Base-by-base conservation (phyloP, 2,329 filamentous ascomycete genomes). In the Didymella glomerata region DNA sequence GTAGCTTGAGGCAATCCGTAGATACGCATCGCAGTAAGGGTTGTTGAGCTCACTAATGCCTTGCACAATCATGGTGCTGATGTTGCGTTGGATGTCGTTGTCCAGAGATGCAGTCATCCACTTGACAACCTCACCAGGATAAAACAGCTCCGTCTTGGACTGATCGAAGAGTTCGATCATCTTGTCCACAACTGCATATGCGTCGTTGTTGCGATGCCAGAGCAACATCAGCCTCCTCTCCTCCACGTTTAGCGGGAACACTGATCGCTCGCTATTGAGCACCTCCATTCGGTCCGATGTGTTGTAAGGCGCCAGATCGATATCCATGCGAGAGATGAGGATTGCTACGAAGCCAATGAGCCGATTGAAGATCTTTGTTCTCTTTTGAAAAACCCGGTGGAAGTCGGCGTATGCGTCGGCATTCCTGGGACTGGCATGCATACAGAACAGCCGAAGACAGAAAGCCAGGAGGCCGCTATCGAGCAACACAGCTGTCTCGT, bases 71-170 rank as follows among this genome's bases (percentile, higher is more conserved):
- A 73, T 77, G 4, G 30, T 53, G 47, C 61, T 63, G 7, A 76
- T 41, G 2, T 62, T 50, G 2, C 53, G 41, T 28, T 70, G 69
- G 9, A 66, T 48, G 2, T 45, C 47, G 6, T 47, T n/a, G 8
- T 73, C 65, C 13, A 52, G 22, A 16, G 67, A 67, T 32, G 63
- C 50, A 14, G 75, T 63, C 67, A 77, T 70, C 63, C 66, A 66
- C 46, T 68, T 75, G 38, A 78, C 53, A 10, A 77, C 65, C 24
- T 75, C 69, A 13, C 74, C 74, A 30, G 76, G 76, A 58, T 73
- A 76, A 45, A 71, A 74, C 18, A 65, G 42, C 8, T 73, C 71
- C 2, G 68, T 63, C 53, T 71, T 76, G 20, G 67, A 55, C 2
- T 49, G 42, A 41, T 77, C 75, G 34, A 76, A 77, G 5, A 64